These are phyloP conservation scores for Neonectria neomacrospora DNA, from an alignment of 2,329 filamentous ascomycete species.

Conservation along the genomic window DNA sequence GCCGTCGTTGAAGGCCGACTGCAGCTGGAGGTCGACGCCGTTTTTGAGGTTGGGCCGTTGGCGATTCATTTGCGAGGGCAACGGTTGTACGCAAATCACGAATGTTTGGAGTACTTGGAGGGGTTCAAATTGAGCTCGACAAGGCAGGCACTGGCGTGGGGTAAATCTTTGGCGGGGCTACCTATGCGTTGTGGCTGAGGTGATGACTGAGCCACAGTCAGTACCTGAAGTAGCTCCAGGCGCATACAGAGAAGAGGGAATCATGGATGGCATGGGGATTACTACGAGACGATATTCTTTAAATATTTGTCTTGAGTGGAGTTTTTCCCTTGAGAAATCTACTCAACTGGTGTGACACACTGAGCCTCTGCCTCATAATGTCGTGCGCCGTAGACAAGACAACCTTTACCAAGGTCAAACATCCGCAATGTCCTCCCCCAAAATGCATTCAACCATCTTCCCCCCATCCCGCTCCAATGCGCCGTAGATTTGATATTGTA, in stretches of 20 bases:
- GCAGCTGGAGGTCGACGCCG: constrained; percentile 64
- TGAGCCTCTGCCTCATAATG: neutral
- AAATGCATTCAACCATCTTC: neutral
- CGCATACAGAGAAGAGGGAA: neutral
- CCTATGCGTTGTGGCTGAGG: constrained; percentile 21
- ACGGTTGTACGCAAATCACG: constrained; percentile 27
- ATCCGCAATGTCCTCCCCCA: neutral
- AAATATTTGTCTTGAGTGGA: neutral
- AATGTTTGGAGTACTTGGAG: constrained; percentile 27
- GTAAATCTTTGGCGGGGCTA: constrained; percentile 25
- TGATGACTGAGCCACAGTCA: constrained; percentile 25
- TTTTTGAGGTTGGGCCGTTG: constrained; percentile 56
- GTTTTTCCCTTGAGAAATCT: neutral
- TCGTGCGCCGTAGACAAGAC: neutral
- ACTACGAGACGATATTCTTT: neutral
- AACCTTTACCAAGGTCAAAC: neutral
- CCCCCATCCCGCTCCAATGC: constrained; percentile 1
- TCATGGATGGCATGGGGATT: neutral
- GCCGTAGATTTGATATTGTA: constrained; percentile 21
- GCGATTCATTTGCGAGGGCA: constrained; percentile 47
- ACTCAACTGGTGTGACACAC: neutral
- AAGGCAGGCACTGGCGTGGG: constrained; percentile 11
- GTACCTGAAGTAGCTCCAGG: neutral
- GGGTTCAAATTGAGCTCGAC: constrained; percentile 16
- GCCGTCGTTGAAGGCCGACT: constrained; percentile 64